Evolutionary conservation across 83 land plant genomes (phyloP).

Genomic region (Thuja plicata): DNA sequence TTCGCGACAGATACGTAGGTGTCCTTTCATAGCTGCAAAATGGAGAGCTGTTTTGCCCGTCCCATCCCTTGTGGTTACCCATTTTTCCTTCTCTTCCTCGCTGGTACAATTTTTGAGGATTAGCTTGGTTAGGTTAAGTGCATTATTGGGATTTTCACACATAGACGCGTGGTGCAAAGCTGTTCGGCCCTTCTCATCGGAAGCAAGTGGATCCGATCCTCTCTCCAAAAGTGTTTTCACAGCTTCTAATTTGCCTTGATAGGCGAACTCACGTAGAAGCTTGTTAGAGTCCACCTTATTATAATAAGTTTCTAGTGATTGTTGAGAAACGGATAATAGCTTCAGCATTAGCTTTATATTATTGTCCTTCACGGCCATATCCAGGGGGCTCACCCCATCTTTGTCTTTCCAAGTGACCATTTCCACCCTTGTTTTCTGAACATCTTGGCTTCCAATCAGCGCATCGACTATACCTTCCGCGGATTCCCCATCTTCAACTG

Average conservation of each 20-base stretch:
- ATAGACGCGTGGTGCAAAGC: background rate
- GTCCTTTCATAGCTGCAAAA: background rate
- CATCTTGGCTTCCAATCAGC: background rate
- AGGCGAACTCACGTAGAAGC: background rate
- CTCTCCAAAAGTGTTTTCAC: background rate
- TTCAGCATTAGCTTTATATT: background rate
- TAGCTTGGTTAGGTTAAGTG: background rate
- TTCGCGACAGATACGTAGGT: accelerated
- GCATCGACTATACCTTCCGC: background rate
- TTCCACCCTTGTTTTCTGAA: too few species aligned
- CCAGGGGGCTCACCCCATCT: background rate
- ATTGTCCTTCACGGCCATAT: background rate
- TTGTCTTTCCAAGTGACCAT: background rate
- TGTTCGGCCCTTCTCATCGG: background rate
- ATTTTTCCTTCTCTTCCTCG: background rate
- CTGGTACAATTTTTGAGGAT: background rate
- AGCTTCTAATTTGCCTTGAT: background rate
- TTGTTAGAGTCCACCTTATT: background rate
- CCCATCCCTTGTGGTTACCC: accelerated
- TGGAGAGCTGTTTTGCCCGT: background rate
- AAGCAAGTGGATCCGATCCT: background rate
- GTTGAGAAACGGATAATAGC: background rate
- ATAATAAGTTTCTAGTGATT: background rate
- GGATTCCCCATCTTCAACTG: background rate
- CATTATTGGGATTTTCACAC: background rate